A percentile compares a stretch with the other conserved stretches of the same genome.
phyloP scores from a whole-genome alignment of 306 rosid species.

The Dalbergia oliveri region DNA sequence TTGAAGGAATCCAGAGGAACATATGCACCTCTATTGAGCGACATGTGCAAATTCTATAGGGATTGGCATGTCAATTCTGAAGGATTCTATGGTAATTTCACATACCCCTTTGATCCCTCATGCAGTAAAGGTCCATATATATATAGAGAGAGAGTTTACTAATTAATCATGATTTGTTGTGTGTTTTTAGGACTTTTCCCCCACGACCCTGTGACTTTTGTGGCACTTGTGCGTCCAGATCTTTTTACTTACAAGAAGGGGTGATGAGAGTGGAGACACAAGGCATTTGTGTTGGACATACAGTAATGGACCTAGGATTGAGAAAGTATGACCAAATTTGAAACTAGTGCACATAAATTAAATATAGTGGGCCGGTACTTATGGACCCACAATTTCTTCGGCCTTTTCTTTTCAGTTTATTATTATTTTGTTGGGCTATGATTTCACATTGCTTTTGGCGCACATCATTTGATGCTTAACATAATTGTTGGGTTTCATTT shows the following conservation, averaged over 20 bases:
- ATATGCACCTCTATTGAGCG: conserved; percentile 61
- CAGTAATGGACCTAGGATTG: conserved; percentile 91
- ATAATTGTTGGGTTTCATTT: background rate
- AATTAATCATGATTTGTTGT: background rate
- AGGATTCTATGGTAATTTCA: conserved; percentile 69
- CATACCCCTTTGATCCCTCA: conserved; percentile 6
- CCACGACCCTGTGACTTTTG: conserved; percentile 91
- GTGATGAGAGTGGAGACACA: conserved; percentile 97
- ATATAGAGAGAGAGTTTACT: background rate
- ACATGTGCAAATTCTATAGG: conserved; percentile 87
- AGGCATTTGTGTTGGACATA: conserved; percentile 92
- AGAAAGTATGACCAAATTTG: conserved; percentile 63
- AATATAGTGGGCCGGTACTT: background rate
- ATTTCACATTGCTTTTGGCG: background rate
- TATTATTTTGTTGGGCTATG: too few species aligned
- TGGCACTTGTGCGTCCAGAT: conserved; percentile 88
- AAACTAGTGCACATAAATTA: background rate
- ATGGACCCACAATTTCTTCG: background rate
- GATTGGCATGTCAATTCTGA: conserved; percentile 94
- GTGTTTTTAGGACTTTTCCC: conserved; percentile 83
- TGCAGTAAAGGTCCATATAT: conserved; percentile 7
- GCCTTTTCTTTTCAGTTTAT: background rate
- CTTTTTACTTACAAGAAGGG: conserved; percentile 82
- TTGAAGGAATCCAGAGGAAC: conserved; percentile 86
- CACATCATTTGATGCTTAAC: background rate